Base-by-base conservation (phyloP, 805 yeast species). In the Cyberlindnera mississippiensis region DNA sequence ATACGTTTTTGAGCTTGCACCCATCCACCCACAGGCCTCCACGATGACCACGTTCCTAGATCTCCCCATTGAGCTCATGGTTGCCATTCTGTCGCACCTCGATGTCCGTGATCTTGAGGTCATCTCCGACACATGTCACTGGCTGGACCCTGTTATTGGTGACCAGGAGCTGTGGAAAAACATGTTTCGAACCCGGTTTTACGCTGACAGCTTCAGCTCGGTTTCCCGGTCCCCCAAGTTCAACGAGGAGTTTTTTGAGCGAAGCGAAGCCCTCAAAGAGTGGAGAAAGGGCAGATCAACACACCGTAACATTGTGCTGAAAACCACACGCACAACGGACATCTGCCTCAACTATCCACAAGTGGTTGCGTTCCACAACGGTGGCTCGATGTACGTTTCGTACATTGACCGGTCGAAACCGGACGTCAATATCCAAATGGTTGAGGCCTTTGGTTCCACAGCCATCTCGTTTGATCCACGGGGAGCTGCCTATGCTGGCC, bases 91-190 rank as follows among this genome's bases (percentile, higher is more conserved):
- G 27, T 60, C 67, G 36, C 58, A 64, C 40, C 45, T 67, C 16
- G 69, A 64, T 13, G 64, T 66, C 24, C 48, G 55, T 19, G 72
- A 68, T 45, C 55, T 68, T 15, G 42, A 52, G 32, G 52, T 52
- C 18, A 48, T 67, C 29, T 60, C 64, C 27, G 57, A 54, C 37
- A 55, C 67, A 4, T 63, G 67, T 35, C 53, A 43, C 8, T 38
- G 43, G 1, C 54, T 68, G 19, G 40, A 58, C 20, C 46, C 49
- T 10, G 44, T 68, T 15, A 58, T 67, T 18, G 61, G 60, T 39
- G 67, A 68, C 48, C 67, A 68, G 33, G 74, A 68, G 44, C 49
- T 69, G 9, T 69, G 73, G 74, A 67, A 67, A 47, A 61, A 59
- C 40, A 50, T 68, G 28, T 66, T 68, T 42, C 45, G 54, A 11